These are phyloP conservation scores for Prunus kanzakura DNA, from an alignment of 306 rosid species.

Conservation along the genomic window DNA sequence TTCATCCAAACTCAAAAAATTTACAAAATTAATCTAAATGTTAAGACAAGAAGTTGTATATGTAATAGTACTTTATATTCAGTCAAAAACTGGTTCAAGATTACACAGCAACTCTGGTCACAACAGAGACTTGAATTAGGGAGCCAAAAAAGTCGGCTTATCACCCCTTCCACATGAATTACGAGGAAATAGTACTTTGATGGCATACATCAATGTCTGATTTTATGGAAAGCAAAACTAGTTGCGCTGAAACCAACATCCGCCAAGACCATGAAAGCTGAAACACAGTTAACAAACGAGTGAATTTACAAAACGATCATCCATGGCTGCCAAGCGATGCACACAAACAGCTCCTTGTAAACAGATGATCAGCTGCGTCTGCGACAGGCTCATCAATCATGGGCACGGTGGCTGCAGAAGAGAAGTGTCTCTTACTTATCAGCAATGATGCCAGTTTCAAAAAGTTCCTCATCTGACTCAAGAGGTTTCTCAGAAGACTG, in stretches of 20 bases:
- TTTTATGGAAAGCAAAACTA: conserved; percentile 40
- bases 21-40: background rate
- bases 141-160: conserved; percentile 61
- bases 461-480: conserved; percentile 34
- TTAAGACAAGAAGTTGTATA: background rate
- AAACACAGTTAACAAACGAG: conserved; percentile 45
- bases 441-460: conserved; percentile 46
- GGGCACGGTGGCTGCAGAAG: conserved; percentile 22
- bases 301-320: conserved; percentile 87
- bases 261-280: conserved; percentile 50
- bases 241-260: conserved; percentile 32
- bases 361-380: conserved; percentile 69
- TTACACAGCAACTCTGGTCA: conserved; percentile 34
- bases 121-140: conserved; percentile 26
- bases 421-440: conserved; percentile 31
- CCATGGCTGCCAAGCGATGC: conserved; percentile 86
- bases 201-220: conserved; percentile 32
- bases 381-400: conserved; percentile 22
- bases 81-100: conserved; percentile 36
- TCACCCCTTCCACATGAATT: conserved; percentile 48
- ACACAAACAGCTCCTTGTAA: conserved; percentile 69
- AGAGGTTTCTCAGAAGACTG: conserved; percentile 32
- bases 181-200: conserved; percentile 29
- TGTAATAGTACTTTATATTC: conserved; percentile 22
- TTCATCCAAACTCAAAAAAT: background rate